Evolutionary conservation across 805 yeast species (phyloP).

Genomic region (Candida insectalens): DNA sequence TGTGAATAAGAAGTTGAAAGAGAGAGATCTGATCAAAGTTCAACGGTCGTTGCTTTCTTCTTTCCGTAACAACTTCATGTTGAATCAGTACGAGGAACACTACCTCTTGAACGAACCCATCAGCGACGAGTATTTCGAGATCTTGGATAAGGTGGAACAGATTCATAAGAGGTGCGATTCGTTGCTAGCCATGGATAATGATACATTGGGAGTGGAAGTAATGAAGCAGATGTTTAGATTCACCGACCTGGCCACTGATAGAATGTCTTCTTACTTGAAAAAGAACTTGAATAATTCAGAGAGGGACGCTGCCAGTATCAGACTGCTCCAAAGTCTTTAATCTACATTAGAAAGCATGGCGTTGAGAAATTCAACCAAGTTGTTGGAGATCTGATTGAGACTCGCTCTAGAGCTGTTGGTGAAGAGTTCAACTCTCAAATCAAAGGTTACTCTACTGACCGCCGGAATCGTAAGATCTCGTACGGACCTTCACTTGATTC

Average conservation of each 20-base stretch:
- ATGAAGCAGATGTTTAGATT: slow-evolving; percentile 46
- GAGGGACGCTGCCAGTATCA: slow-evolving; percentile 12
- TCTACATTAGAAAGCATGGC: slow-evolving; percentile 25
- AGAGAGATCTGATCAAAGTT: slow-evolving; percentile 28
- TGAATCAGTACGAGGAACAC: slow-evolving; percentile 65
- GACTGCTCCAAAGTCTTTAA: slow-evolving; percentile 22
- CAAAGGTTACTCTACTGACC: slow-evolving; percentile 22
- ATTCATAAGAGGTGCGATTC: slow-evolving; percentile 63
- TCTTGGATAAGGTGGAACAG: slow-evolving; percentile 49
- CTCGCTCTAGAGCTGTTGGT: slow-evolving; percentile 53
- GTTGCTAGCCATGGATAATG: slow-evolving; percentile 60
- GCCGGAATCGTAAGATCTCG: slow-evolving; percentile 31
- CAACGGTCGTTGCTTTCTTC: slow-evolving; percentile 43
- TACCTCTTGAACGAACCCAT: slow-evolving; percentile 38
- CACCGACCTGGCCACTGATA: slow-evolving; percentile 43
- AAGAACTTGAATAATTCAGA: slow-evolving; percentile 20
- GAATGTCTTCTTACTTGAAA: slow-evolving; percentile 33
- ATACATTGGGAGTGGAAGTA: slow-evolving; percentile 53
- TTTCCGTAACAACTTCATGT: slow-evolving; percentile 53
- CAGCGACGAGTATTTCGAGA: slow-evolving; percentile 41
- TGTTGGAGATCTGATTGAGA: slow-evolving; percentile 51
- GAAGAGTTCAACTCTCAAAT: slow-evolving; percentile 62
- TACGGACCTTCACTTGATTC: slow-evolving; percentile 71
- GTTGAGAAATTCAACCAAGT: slow-evolving; percentile 48
- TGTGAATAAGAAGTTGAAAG: slow-evolving; percentile 17